Base-by-base conservation (phyloP, 768 basidiomycete genomes). In the Hirschioporus abietinus region DNA sequence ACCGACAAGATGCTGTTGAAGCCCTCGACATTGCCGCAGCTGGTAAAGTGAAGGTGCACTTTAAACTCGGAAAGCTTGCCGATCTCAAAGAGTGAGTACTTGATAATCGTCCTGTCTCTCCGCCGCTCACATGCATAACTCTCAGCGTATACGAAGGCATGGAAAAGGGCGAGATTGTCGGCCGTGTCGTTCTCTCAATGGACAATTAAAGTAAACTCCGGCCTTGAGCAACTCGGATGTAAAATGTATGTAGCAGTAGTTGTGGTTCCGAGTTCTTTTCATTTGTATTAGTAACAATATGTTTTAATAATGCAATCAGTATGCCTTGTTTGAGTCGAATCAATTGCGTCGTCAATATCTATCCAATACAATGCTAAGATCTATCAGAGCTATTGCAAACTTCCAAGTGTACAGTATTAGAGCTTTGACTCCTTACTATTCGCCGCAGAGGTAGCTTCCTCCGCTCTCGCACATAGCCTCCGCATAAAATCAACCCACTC, bases 1-100 rank as follows among this genome's bases (percentile, higher is more conserved):
- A 93, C 76, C 85, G 91, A 52, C 92, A 94, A 75, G 95, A 96
- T 72, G 87, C 93, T 1, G 75, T 83, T 10, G 94, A 96, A 75
- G 91, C 95, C 0, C 77, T 96, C 59, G 84, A 86, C 1, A 88
- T 95, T 62, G 93, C 92, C 0, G 83, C 88, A 0, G 73, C 79
- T 35, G 92, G 91, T 17, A 84, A 85, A 64, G 89, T 93, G 65
- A 89, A 86, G 73, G 86, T 86, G 66, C 80, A 80, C 70, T 89
- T 80, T 69, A 74, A 69, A 58, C 63, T 78, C 63, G 82, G 78
- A 74, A 79, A 78, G 0, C 77, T 93, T 36, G 71, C 76, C 0
- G 83, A 86, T 3, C 81, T 92, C 58, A 74, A 80, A 36, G 75
- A 80, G 83, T 87, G 66, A 68, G 86, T 80, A 1, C n/a, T 17